These are phyloP conservation scores for Metschnikowia gelsemii DNA, from an alignment of 805 yeast species.

Conservation along the genomic window DNA sequence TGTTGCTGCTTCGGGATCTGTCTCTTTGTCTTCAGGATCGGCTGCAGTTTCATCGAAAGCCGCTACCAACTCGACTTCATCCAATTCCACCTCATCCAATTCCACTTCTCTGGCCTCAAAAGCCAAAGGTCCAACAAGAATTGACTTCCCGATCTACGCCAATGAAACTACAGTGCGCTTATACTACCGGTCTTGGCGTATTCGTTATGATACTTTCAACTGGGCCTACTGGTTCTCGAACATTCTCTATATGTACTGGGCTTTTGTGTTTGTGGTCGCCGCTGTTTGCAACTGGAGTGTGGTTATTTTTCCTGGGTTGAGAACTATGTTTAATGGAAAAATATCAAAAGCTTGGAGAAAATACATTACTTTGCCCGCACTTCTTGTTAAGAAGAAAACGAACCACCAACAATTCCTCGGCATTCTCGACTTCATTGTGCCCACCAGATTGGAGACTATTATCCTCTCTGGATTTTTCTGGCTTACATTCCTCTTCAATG, in stretches of 20 bases:
- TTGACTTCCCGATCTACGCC: constrained; percentile 14
- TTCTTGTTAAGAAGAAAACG: constrained; percentile 29
- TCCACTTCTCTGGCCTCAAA: not conserved
- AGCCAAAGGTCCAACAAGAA: constrained; percentile 5
- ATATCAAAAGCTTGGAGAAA: constrained; percentile 36
- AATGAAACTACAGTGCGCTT: constrained; percentile 6
- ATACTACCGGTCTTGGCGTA: constrained; percentile 7
- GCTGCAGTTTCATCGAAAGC: constrained; percentile 1
- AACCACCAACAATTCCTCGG: constrained; percentile 24
- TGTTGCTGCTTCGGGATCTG: not conserved
- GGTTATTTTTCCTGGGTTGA: constrained; percentile 15
- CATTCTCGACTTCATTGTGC: constrained; percentile 30
- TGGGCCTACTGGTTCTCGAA: constrained; percentile 15
- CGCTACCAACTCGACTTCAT: constrained; percentile 2
- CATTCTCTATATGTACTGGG: constrained; percentile 17
- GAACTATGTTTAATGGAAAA: constrained; percentile 22
- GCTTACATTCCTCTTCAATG: constrained; percentile 15
- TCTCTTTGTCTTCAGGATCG: no score
- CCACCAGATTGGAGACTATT: constrained; percentile 25
- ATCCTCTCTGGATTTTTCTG: constrained; percentile 23
- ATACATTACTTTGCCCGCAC: constrained; percentile 41
- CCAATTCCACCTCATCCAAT: no score
- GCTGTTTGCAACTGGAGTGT: constrained; percentile 18
- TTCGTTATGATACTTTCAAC: constrained; percentile 14
- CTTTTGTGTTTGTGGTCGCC: constrained; percentile 15